Percentiles rank a stretch among this genome's conserved stretches.
Conservation (phyloP, 371 early-diverging fungal genomes). For the Mortierella sp. region DNA sequence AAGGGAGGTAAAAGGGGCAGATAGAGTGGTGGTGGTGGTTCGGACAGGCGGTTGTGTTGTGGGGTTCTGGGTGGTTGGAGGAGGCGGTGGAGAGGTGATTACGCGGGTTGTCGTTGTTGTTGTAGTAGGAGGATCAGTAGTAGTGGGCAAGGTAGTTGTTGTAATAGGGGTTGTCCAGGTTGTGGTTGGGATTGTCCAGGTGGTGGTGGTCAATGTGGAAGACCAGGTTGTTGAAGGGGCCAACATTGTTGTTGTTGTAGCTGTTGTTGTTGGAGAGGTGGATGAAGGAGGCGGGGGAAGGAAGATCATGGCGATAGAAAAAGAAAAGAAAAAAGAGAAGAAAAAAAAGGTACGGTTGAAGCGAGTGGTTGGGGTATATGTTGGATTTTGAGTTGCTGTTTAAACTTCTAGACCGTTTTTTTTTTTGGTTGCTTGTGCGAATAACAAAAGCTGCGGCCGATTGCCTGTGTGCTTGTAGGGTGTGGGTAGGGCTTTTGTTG, state of each 20-base stretch:
- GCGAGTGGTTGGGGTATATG: background rate
- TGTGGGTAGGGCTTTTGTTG: background rate
- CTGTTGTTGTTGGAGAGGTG: background rate
- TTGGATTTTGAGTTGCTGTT: background rate
- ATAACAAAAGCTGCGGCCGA: conserved; percentile 6
- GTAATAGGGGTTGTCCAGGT: background rate
- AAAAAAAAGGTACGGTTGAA: background rate
- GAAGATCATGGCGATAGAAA: background rate
- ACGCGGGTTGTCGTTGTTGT: conserved; percentile 17
- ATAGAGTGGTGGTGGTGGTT: conserved; percentile 64
- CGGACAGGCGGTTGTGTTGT: conserved; percentile 14
- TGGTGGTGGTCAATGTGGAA: conserved; percentile 5
- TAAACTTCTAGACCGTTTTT: background rate
- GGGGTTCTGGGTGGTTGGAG: conserved; percentile 1
- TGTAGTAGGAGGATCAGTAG: conserved; percentile 18
- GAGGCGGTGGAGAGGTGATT: background rate
- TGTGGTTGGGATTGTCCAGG: background rate
- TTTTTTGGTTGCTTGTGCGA: background rate
- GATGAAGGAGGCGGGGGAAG: background rate
- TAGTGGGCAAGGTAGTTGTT: conserved; percentile 12
- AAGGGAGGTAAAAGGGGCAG: conserved; percentile 66
- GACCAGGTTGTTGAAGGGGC: background rate
- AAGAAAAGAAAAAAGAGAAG: background rate
- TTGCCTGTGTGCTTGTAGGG: background rate
- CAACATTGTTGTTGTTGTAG: conserved; percentile 13